Evolutionary conservation across 345 rosid species (phyloP), one percentile per base, ranked within the genome.

Genomic region (Gossypium anomalum): DNA sequence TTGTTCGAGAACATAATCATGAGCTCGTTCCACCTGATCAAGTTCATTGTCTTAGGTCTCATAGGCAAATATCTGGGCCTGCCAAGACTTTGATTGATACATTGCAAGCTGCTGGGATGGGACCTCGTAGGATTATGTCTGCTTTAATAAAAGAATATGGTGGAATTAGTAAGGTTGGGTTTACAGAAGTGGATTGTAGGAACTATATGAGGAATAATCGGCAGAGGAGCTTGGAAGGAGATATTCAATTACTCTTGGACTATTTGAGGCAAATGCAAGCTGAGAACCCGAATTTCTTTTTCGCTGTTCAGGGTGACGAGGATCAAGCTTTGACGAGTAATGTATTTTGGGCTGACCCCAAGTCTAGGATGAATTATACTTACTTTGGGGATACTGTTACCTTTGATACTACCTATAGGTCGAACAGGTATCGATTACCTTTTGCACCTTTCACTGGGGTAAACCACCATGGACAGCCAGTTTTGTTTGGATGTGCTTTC

Each of bases 381-480:
- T 78, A 73, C 79, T 84, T 84, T 51, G 87, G 87, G 17, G 87
- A 84, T 41, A 78, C 87, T 44, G 87, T 84, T 16, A 84, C 85
- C 12, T 82, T 84, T 80, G 87, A 84, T 70, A 84, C 87, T 3
- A 84, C 87, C 61, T 84, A 84, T 63, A 75, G 85, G 77, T 84
- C 87, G 44, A 84, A 84, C 73, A 84, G 87, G 76, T 84, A 84
- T 49, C 83, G 87, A 63, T 58, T 84, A 55, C 87, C 85, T 29
- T 84, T 84, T 53, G 87, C 87, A 48, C 83, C 87, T 7, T 84
- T 84, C 82, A 84, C 83, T 59, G 87, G 85, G 11, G 85, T 82
- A 16, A 84, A 84, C 79, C 93, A 89, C 80, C 93, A 89, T 57
- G 93, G 90, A 7, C 93, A 89, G 44, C 88, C 90, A 47, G 72